These are phyloP conservation scores for Prinsepia uniflora DNA, from an alignment of 306 rosid genomes.

Conservation along the genomic window DNA sequence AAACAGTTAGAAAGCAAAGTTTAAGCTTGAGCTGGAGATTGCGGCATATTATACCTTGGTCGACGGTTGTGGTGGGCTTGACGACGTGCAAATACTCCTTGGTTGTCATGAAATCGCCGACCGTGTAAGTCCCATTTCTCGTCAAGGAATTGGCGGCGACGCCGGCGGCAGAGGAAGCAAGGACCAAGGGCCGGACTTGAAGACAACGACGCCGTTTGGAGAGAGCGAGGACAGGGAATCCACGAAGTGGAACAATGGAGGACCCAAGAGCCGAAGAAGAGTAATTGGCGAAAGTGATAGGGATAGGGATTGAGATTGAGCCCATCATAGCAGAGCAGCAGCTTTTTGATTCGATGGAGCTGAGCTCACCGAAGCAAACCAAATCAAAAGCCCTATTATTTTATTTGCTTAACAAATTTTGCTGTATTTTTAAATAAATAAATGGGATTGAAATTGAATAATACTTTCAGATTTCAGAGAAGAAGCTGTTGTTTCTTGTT, in stretches of 20 bases:
- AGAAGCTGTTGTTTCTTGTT: background rate
- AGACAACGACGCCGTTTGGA: slow-evolving; percentile 12
- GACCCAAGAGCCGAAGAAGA: slow-evolving; percentile 7
- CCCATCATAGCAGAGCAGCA: slow-evolving; percentile 15
- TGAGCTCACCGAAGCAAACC: background rate
- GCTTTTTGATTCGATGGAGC: slow-evolving; percentile 1
- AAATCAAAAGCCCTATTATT: background rate
- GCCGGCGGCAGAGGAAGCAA: slow-evolving; percentile 19
- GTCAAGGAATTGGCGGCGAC: slow-evolving; percentile 31
- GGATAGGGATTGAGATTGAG: slow-evolving; percentile 17
- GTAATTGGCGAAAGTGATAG: slow-evolving; percentile 4
- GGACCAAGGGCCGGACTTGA: background rate
- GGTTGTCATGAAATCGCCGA: slow-evolving; percentile 89
- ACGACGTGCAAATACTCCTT: slow-evolving; percentile 60
- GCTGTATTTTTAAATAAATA: background rate
- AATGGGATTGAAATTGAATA: background rate
- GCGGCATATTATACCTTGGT: slow-evolving; percentile 49
- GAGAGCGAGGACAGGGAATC: background rate
- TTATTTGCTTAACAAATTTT: background rate
- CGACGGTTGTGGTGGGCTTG: slow-evolving; percentile 68
- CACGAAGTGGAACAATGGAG: background rate
- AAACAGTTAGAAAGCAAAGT: slow-evolving; percentile 1
- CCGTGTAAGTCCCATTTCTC: slow-evolving; percentile 48
- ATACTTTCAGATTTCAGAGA: background rate
- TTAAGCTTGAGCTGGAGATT: background rate